Evolutionary conservation across 2,329 filamentous ascomycete genomes (phyloP), one percentile per base, ranked within the genome.

Genomic region (Tolypocladium pustulatum): DNA sequence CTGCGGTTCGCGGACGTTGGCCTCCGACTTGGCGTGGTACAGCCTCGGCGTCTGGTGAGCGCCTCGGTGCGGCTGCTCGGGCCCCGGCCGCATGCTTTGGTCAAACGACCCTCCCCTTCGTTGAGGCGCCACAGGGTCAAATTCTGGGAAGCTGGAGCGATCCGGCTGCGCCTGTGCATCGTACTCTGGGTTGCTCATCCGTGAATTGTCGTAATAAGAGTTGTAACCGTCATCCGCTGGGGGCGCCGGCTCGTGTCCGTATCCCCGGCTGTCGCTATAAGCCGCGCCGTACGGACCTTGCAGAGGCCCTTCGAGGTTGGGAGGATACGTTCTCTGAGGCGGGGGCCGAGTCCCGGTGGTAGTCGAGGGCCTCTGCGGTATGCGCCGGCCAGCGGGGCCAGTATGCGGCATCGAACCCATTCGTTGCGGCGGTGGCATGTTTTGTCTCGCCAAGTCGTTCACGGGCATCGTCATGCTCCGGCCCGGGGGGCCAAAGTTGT

Each of bases 11-110:
- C 82, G 78, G 59, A 88, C 72, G 66, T 88, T 82, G 36, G 86
- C 85, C 66, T 89, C 86, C 13, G 86, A 89, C 63, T 85, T 85
- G 20, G 84, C 83, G 60, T 81, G 80, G 60, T 77, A 81, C 56
- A 86, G 70, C 63, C 82, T 78, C 27, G 78, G 81, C 41, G 73
- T 78, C 67, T 75, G 79, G 64, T 72, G 81, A 58, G 73, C 80
- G 61, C 75, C 80, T 58, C 70, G 77, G 58, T 82, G 79, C n/a
- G 76, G 70, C 61, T 73, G 75, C 58, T 75, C 71, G 30, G 66
- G 63, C 4, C 64, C 71, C 3, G 75, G 69, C n/a, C 71, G 73
- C 69, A 76, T 75, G 32, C 77, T 74, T 59, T 78, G 74, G 36
- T 83, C 81, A 27, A 81, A 75, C 1, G 80, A 81, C 41, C 68